Base-by-base conservation (phyloP, 495 filamentous ascomycete species). In the Cetradonia linearis region DNA sequence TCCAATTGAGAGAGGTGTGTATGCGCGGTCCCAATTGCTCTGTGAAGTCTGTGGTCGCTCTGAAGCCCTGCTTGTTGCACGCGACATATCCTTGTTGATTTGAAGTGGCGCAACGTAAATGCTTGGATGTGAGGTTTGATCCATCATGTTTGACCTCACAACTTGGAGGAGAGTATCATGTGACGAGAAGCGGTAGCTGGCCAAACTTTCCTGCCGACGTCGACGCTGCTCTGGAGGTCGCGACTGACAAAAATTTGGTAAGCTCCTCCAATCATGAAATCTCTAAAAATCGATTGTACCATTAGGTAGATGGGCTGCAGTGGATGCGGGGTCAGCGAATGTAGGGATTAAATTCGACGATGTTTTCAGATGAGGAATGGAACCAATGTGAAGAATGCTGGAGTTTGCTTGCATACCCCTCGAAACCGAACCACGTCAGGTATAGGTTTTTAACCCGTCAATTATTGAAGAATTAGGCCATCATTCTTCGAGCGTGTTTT, bases 101-200 rank as follows among this genome's bases (percentile, higher is more conserved):
- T 85, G 75, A 66, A 92, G 76, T 47, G 88, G 88, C 64, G 87
- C 85, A 66, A 92, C 85, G 70, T 85, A 81, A 44, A 83, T 72
- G 76, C 81, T 85, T 56, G 78, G 72, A 71, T 80, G 79, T 70
- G 71, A 67, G 42, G 70, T 68, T 58, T 76, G 70, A 61, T 77
- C 73, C 62, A 72, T 78, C 23, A 14, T 60, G 60, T 30, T 52
- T 40, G 55, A 20, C 25, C 38, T 60, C 36, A 53, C 16, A n/a
- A 36, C 23, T 31, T 31, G 25, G 38, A 42, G 36, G 23, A 60
- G 57, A 11, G 33, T 38, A 25, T 20, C 47, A 33, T 54, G 34
- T 20, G 34, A 38, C 36, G 36, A 38, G 33, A 31, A 20, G 28
- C 48, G 57, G 37, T 25, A 59, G 47, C 9, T 50, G 16, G 47